Evolutionary conservation across 192 early-diverging fungal genomes (phyloP), one percentile per base, ranked within the genome.

Genomic region (Backusella psychrophila): DNA sequence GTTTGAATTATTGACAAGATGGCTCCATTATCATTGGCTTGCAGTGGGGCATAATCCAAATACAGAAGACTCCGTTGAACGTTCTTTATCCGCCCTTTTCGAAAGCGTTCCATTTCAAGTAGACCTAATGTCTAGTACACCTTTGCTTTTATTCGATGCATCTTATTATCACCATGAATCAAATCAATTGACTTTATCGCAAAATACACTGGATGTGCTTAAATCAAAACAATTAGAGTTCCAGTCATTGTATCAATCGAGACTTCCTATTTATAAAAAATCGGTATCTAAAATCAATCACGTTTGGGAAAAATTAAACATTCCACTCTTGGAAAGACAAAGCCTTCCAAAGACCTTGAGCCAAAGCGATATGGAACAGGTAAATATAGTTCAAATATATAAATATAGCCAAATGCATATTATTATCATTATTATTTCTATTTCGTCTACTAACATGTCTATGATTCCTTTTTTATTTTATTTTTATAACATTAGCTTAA

Each of bases 181-280:
- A 35, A 69, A 76, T 1, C 85, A 84, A 11, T 56, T 88, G 23
- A 83, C 77, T 41, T 72, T 88, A 21, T 78, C 79, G n/a, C 72
- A 77, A n/a, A 75, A 80, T 8, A 81, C 81, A 69, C 77, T 88
- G 11, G 73, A 74, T 19, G 67, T 69, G 35, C 72, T 87, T 5
- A 72, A 77, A 12, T 42, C 34, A 19, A 86, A 86, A 69, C 76
- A 79, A 33, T 52, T 36, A 0, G 44, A 65, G 17, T 70, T 87
- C 29, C 76, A 87, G 66, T 53, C 71, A 53, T 65, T 84, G 49
- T 86, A 78, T 69, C 75, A 81, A 73, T 75, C 79, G 39, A 83
- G 86, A 29, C 75, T 79, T 53, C 65, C 59, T 63, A 79, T 74
- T 67, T 81, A 80, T 53, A 74, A 73, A 38, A 74, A 66, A 56